Percentiles rank a stretch among this genome's conserved stretches.
These are phyloP conservation scores for Spathaspora gorwiae DNA, from an alignment of 805 yeast genomes.

Conservation along the genomic window DNA sequence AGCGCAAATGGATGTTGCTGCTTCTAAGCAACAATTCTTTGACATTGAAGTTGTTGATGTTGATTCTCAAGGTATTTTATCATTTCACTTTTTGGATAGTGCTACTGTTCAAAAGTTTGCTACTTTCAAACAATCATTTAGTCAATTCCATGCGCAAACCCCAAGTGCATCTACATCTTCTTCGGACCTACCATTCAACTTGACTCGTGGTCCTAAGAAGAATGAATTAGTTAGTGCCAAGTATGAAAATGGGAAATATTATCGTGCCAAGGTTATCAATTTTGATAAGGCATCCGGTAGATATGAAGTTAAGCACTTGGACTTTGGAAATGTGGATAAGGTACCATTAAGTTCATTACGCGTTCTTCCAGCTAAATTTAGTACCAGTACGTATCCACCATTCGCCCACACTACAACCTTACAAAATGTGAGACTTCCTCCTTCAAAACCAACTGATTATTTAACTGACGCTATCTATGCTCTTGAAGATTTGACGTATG, in stretches of 20 bases:
- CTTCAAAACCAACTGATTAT: constrained; percentile 51
- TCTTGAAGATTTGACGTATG: constrained; percentile 50
- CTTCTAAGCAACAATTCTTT: constrained; percentile 39
- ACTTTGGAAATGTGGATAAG: constrained; percentile 52
- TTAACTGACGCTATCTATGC: constrained; percentile 49
- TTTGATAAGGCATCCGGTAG: constrained; percentile 40
- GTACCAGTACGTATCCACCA: constrained; percentile 34
- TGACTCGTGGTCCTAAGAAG: constrained; percentile 43
- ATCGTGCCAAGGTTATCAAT: constrained; percentile 51
- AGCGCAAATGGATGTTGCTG: constrained; percentile 17
- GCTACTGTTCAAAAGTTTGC: constrained; percentile 33
- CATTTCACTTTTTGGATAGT: constrained; percentile 42
- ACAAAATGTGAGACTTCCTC: constrained; percentile 55
- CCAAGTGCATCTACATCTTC: constrained; percentile 34
- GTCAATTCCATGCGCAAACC: constrained; percentile 36
- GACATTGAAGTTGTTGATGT: constrained; percentile 55
- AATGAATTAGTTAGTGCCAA: constrained; percentile 56
- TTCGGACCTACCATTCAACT: constrained; percentile 35
- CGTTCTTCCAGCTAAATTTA: constrained; percentile 49
- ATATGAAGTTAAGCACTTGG: constrained; percentile 54
- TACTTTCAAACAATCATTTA: constrained; percentile 45
- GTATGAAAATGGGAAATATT: constrained; percentile 50
- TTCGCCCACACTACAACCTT: constrained; percentile 55
- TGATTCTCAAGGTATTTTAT: constrained; percentile 37
- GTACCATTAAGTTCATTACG: constrained; percentile 45